phyloP scores from a whole-genome alignment of 257 asterid genomes.

The Capsicum chinense region DNA sequence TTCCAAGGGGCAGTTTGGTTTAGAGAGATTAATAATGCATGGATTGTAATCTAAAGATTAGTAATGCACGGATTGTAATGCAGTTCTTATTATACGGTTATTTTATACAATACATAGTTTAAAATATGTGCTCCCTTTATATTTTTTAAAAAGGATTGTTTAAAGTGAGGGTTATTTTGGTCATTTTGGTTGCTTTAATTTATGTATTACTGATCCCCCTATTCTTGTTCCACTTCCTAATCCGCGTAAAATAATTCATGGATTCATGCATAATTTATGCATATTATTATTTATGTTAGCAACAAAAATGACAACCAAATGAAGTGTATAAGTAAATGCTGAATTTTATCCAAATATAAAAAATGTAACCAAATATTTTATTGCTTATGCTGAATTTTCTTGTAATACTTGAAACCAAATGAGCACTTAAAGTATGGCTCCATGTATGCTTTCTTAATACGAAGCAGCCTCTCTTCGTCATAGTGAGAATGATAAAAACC shows the following conservation, averaged over 20 bases:
- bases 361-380: neutral
- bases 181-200: neutral
- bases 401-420: neutral
- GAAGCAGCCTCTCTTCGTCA: neutral
- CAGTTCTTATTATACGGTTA: too few relatives aligned
- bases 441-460: neutral
- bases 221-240: neutral
- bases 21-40: neutral
- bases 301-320: neutral
- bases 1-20: neutral
- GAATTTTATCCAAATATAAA: neutral
- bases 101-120: too few relatives aligned
- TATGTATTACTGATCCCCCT: neutral
- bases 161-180: neutral
- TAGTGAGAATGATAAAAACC: neutral
- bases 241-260: neutral
- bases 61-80: neutral
- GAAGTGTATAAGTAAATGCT: neutral
- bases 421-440: neutral
- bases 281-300: neutral
- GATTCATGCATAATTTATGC: neutral
- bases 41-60: neutral
- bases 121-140: too few relatives aligned
- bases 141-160: too few relatives aligned
- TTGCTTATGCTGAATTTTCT: neutral